Evolutionary conservation across 345 rosid genomes (phyloP), one percentile per base, ranked within the genome.

Genomic region (Gossypium ekmanianum): DNA sequence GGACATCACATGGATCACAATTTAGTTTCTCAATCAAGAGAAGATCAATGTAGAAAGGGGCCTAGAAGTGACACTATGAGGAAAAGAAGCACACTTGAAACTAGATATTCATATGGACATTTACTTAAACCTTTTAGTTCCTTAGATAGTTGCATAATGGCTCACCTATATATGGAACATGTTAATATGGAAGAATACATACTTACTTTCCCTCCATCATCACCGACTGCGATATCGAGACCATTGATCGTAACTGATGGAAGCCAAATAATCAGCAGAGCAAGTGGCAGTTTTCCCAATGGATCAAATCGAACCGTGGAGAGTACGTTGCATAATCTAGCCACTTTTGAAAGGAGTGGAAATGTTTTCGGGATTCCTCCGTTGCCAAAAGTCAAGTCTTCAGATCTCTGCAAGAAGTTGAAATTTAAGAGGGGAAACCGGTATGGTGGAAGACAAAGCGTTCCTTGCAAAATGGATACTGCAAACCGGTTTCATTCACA

Each of bases 241-340:
- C 88, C 94, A 14, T 82, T 90, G 78, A 77, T 85, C 77, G 82
- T 90, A 76, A 84, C 92, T 48, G 86, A 89, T 79, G 92, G 90
- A 77, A 75, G 71, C 77, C 78, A 34, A 57, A 73, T 88, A 73
- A 86, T 89, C 75, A 83, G 85, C 85, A 83, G 81, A 76, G 78
- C 77, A 8, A 72, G 13, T 76, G 75, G 74, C 73, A 80, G 71
- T 68, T 84, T 67, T 79, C 50, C 74, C 9, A 63, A 41, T 41
- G 68, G 64, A 43, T 63, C 34, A 50, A 68, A 16, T 27, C 71
- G 39, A 41, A 61, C 11, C 9, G 76, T 72, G 41, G 76, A 71
- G 16, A 34, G 10, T 54, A 76, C 77, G 75, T 58, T 80, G 65
- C 80, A 61, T 52, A 71, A 81, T 70, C 82, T 76, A 74, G 22